phyloP scores from a whole-genome alignment of 352 stramenopile genomes.

The Phytophthora palmivora region DNA sequence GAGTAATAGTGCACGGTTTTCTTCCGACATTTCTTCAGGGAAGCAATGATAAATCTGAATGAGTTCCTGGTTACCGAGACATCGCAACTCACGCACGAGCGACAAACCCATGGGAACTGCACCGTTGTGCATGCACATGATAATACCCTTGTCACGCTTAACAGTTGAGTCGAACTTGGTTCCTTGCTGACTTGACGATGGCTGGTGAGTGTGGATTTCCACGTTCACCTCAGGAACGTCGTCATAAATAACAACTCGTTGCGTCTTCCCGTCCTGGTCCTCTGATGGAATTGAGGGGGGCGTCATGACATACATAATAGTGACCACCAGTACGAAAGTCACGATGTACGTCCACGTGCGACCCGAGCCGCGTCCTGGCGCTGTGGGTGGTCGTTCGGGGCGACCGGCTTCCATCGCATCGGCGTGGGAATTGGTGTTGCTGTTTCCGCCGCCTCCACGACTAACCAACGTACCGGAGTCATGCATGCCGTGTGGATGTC shows the following conservation, averaged over 20 bases:
- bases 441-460: background rate
- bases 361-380: constrained; percentile 6
- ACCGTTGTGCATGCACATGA: constrained; percentile 51
- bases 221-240: background rate
- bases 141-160: constrained; percentile 38
- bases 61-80: constrained; percentile 47
- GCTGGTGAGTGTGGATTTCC: constrained; percentile 2
- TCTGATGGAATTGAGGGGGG: constrained; percentile 6
- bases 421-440: constrained; percentile 2
- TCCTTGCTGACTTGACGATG: constrained; percentile 9
- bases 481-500: constrained; percentile 19
- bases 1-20: constrained; percentile 32
- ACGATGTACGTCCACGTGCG: constrained; percentile 21
- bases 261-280: background rate
- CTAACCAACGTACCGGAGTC: constrained; percentile 22
- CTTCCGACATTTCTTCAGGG: constrained; percentile 42
- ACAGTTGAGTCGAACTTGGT: constrained; percentile 26
- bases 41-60: constrained; percentile 62
- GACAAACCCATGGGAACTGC: constrained; percentile 46
- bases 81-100: constrained; percentile 53
- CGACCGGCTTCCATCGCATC: constrained; percentile 19
- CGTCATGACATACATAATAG: constrained; percentile 17
- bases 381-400: background rate
- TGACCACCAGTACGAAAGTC: constrained; percentile 15
- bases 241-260: background rate